Evolutionary conservation across 2,329 filamentous ascomycete genomes (phyloP), one percentile per base, ranked within the genome.

Genomic region (Cucurbitaria berberidis): DNA sequence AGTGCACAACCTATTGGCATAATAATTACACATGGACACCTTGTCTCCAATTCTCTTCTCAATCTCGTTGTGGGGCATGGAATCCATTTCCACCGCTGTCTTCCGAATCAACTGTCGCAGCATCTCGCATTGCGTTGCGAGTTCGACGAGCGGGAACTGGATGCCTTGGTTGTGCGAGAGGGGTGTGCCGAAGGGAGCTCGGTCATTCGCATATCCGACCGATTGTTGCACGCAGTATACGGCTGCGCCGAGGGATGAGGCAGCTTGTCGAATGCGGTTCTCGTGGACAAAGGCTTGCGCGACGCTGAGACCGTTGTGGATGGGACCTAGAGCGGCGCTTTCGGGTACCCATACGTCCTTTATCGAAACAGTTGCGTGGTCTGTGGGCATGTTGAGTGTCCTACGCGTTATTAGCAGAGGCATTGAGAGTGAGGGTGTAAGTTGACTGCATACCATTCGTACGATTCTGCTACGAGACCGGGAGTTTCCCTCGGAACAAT

Each of bases 381-480:
- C 85, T 5, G 85, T 87, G 0, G 84, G 84, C 84, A 87, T 88
- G 62, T 87, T 87, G 46, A 87, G 79, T 1, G 84, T 87, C 83
- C 75, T 76, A 40, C 6, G 13, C 3, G 1, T 9, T n/a, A 27
- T 66, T 24, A 65, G 53, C 22, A 32, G 21, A 24, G 10, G 5
- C 9, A 10, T 42, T 18, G 3, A 39, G 24, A 2, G 3, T 24
- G 15, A 24, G 24, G 6, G 34, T 16, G 27, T 27, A 21, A 10
- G 40, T 6, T n/a, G 2, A 24, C 1, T 18, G 59, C 63, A 34
- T 48, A 75, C 74, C 84, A 87, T 69, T 87, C 81, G 59, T 85
- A 87, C 32, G 81, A 84, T 40, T 81, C 78, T 7, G 86, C 78
- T 19, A 77, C 76, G 15, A 87, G 60, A 0, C 85, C 85, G 1